Percentiles rank a stretch among this genome's conserved stretches.
Evolutionary conservation across 2,329 filamentous ascomycete genomes (phyloP).

Genomic region (Lecanicillium sp.): DNA sequence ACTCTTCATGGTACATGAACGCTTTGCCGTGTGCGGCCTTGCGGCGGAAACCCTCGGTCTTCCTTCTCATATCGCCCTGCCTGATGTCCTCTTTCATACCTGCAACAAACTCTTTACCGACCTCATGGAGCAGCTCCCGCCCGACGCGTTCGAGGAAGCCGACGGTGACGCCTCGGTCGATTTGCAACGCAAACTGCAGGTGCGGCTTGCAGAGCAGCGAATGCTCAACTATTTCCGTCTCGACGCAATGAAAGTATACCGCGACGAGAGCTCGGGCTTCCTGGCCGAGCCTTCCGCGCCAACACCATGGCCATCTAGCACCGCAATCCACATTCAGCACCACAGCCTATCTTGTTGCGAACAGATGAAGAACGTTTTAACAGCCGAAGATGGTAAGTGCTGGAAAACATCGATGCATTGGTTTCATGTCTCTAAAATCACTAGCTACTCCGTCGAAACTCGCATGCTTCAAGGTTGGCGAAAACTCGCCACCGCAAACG

Average conservation of each 20-base stretch:
- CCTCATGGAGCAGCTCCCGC: not conserved
- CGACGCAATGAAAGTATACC: not conserved
- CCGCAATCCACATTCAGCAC: no score
- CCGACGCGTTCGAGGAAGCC: not conserved
- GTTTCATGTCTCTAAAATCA: no score
- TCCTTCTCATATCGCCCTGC: not conserved
- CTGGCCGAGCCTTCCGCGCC: no score
- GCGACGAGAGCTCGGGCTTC: no score
- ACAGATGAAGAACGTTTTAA: no score
- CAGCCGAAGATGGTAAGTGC: no score
- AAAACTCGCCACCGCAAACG: no score
- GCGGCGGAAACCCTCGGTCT: not conserved
- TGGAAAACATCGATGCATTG: no score
- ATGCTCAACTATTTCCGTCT: not conserved
- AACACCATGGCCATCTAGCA: no score
- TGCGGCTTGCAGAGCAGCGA: slow-evolving; percentile 1
- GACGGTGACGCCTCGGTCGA: not conserved
- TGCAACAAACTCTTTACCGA: not conserved
- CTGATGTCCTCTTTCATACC: slow-evolving; percentile 1
- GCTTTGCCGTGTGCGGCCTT: not conserved
- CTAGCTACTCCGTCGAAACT: no score
- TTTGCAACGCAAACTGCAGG: not conserved
- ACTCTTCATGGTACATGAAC: slow-evolving; percentile 3
- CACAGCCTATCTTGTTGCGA: no score
- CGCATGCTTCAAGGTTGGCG: no score